Evolutionary conservation across 164 flowering plant genomes (phyloP), one percentile per base, ranked within the genome.

Genomic region (Aristolochia fimbriata): DNA sequence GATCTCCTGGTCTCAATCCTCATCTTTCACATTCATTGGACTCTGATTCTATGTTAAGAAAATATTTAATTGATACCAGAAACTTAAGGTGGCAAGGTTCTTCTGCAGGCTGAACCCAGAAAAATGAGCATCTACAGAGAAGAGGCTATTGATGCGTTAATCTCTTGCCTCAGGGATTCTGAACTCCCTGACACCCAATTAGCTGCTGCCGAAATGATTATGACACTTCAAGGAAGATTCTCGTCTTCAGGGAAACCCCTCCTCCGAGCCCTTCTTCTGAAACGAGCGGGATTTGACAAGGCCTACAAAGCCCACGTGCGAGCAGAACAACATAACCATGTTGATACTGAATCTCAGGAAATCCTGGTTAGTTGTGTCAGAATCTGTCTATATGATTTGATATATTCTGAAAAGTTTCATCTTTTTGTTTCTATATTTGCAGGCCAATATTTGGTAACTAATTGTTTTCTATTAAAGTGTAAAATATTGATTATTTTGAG

Each of bases 121-220:
- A 85, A 85, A 71, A 85, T 83, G 88, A 88, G 96, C 68, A 88
- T 88, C 51, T 88, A 79, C 66, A 77, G 96, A 16, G 91, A 88
- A 72, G 91, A 88, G 69, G 89, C 96, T 33, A 74, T 88, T 33
- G 91, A 85, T 73, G 58, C 72, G 62, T 81, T 88, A 17, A 80
- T 85, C 64, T 77, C 86, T 48, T 79, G 90, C 81, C 87, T 88
- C 24, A 76, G 73, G 62, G 74, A 82, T 47, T 65, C 83, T 4
- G 78, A 82, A 8, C 76, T 64, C 43, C 91, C 88, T 24, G 57
- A 65, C 54, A 59, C 80, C 25, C 96, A 85, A 67, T 71, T 82
- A 51, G 73, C 75, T 52, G 91, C 96, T 62, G 91, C 91, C n/a
- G 79, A 82, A 72, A 85, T 83, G 23, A 74, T 88, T 49, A 20